phyloP scores from a whole-genome alignment of 495 filamentous ascomycete species.

The Neurospora pannonica region DNA sequence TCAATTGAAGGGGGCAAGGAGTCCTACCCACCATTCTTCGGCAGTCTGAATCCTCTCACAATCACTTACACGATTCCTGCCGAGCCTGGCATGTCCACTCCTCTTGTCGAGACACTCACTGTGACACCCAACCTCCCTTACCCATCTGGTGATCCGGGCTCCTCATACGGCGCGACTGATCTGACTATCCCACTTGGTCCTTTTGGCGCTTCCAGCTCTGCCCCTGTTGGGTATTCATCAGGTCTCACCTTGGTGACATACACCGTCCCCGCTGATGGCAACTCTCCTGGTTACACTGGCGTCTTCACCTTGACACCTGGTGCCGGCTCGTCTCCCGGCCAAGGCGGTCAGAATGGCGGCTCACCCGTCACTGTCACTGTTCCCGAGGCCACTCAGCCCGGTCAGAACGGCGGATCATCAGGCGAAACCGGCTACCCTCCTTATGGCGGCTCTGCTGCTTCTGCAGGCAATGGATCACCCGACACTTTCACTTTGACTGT shows the following conservation, averaged over 20 bases:
- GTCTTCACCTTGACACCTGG: slow-evolving; percentile 7
- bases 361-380: slow-evolving; percentile 6
- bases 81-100: neutral
- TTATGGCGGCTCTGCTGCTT: neutral
- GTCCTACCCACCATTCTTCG: neutral
- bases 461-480: neutral
- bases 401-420: neutral
- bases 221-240: neutral
- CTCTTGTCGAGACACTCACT: slow-evolving; percentile 10
- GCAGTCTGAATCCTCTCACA: neutral
- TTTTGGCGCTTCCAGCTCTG: neutral
- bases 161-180: neutral
- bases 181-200: neutral
- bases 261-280: slow-evolving; percentile 7
- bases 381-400: neutral
- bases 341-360: neutral
- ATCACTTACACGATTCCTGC: slow-evolving; percentile 14
- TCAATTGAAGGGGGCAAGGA: neutral
- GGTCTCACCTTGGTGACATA: slow-evolving; percentile 6
- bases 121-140: neutral
- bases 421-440: neutral
- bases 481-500: neutral
- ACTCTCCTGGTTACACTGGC: slow-evolving; percentile 8
- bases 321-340: neutral
- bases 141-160: neutral